Percentiles rank a stretch among this genome's conserved stretches.
phyloP scores from a whole-genome alignment of 2,329 filamentous ascomycete genomes.

The Macrophomina phaseolina region DNA sequence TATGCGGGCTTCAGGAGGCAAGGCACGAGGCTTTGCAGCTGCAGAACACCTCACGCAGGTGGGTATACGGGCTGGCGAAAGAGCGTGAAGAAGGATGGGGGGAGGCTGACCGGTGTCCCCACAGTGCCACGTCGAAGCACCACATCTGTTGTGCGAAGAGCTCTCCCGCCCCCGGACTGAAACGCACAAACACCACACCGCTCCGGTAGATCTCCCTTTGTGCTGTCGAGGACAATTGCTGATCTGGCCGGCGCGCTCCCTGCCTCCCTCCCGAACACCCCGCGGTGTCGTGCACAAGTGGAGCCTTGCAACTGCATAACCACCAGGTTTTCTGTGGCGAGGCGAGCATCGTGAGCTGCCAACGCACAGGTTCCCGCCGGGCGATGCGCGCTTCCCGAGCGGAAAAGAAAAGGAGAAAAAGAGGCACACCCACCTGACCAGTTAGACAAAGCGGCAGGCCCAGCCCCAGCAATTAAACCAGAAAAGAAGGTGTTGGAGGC shows the following conservation, averaged over 20 bases:
- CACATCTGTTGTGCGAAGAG: conserved; percentile 4
- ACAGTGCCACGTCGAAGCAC: conserved; percentile 23
- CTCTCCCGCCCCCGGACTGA: conserved; percentile 23
- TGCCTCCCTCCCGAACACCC: conserved; percentile 23
- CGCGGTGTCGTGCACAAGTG: conserved; percentile 19
- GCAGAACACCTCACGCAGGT: conserved; percentile 3
- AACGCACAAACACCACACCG: conserved; percentile 26
- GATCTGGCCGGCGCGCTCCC: conserved; percentile 18
- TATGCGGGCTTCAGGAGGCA: conserved; percentile 17
- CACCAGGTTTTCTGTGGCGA: not conserved
- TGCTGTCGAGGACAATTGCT: conserved; percentile 22
- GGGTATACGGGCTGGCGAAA: conserved; percentile 6
- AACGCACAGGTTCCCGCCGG: conserved; percentile 24
- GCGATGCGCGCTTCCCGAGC: conserved; percentile 25
- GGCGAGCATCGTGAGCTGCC: conserved; percentile 13
- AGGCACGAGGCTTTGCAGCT: conserved; percentile 8
- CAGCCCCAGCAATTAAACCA: conserved; percentile 4
- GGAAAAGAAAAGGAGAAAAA: not conserved
- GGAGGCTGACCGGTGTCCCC: conserved; percentile 22
- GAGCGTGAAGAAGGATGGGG: conserved; percentile 19
- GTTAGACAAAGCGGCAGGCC: not conserved
- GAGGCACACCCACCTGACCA: conserved; percentile 1
- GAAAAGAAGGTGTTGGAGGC: not conserved
- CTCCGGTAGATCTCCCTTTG: conserved; percentile 24
- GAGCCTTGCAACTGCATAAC: conserved; percentile 5